Base-by-base conservation (phyloP, 2,329 filamentous ascomycete species). In the Escovopsis weberi region DNA sequence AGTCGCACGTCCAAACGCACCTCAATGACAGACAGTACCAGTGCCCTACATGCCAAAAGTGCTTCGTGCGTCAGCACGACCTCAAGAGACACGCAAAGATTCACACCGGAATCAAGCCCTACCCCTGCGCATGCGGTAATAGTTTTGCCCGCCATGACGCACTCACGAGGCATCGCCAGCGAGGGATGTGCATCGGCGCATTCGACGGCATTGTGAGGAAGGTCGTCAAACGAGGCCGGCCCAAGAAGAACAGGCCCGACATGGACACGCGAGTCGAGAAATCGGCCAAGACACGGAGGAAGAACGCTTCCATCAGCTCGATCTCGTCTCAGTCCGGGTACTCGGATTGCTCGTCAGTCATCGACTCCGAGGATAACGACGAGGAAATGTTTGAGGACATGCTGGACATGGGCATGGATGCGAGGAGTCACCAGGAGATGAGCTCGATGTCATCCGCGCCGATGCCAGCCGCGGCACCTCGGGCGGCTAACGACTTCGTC, bases 51-150 rank as follows among this genome's bases (percentile, higher is more conserved):
- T 98, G 91, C 67, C 74, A 82, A 41, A 96, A 96, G 66, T 89
- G 87, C 64, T 98, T 98, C 59, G 91, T 96, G 36, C 82, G 91
- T 33, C 88, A 94, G 54, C 91, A 98, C 59, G 91, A 98, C 60
- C 78, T 96, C 47, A 98, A 96, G 69, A 80, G 91, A 47, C 91
- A 98, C 59, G 83, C 88, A 51, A 95, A 96, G 66, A 98, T 96
- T 45, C 91, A 98, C 64, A 94, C 85, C 1, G 88, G 88, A 40
- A 82, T 93, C 64, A 95, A 95, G 67, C 87, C 89, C 4, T 94
- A 95, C 59, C 83, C 85, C 38, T 98, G 91, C 64, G 80, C 86
- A 48, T 98, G 91, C 58, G 87, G 89, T 44, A 93, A 93, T 62
- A 86, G 82, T 51, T 98, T 98, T 59, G 89, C 89, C 32, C 79